phyloP scores from a whole-genome alignment of 306 rosid genomes.

The Quercus variabilis region DNA sequence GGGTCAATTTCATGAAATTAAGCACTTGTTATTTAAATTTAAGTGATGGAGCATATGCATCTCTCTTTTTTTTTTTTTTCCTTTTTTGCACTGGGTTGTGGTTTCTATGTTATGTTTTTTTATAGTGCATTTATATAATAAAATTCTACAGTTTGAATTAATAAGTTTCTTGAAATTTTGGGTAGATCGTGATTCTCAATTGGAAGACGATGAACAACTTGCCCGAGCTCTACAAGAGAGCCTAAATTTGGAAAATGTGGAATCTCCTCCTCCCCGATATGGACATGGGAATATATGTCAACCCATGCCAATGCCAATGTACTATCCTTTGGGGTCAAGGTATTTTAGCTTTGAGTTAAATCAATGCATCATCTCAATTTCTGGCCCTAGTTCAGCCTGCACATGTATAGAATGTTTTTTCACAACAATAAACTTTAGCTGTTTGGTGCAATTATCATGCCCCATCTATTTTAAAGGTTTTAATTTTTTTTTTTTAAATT shows the following conservation, averaged over 20 bases:
- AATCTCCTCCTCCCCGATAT: constrained; percentile 57
- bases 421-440: not conserved
- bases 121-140: no score
- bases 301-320: constrained; percentile 40
- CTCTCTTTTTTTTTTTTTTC: not conserved
- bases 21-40: not conserved
- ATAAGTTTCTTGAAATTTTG: constrained; percentile 4
- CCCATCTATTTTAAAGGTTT: not conserved
- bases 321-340: constrained; percentile 69
- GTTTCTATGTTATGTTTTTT: no score
- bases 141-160: not conserved
- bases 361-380: constrained; percentile 5
- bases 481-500: not conserved
- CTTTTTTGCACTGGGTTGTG: not conserved
- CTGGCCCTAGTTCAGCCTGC: no score
- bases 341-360: constrained; percentile 27
- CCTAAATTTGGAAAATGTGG: constrained; percentile 39
- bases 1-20: not conserved
- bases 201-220: constrained; percentile 84
- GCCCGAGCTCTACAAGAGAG: constrained; percentile 92
- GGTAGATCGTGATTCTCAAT: constrained; percentile 48
- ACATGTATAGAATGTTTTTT: not conserved
- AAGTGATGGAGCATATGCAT: not conserved
- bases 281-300: constrained; percentile 57
- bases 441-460: not conserved